These are phyloP conservation scores for Botrytis tulipae DNA, from an alignment of 2,329 filamentous ascomycete genomes.

Conservation along the genomic window DNA sequence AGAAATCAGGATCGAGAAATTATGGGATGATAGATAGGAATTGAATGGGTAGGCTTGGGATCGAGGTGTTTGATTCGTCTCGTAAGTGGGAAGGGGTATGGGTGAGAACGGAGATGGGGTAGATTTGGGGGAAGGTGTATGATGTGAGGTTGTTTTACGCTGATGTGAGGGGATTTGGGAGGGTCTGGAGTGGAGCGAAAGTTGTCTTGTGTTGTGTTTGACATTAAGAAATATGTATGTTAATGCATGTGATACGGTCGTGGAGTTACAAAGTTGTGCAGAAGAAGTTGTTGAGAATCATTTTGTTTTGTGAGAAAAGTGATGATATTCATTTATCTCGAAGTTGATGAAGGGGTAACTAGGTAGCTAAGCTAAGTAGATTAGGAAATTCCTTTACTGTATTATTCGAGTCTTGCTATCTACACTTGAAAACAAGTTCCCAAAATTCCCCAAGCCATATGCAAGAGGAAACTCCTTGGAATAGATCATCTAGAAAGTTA, in stretches of 20 bases:
- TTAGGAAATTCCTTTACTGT: not conserved
- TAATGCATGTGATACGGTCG: not conserved
- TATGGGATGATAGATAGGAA: not conserved
- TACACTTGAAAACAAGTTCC: not conserved
- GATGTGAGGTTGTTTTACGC: not conserved
- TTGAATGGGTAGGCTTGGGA: not conserved
- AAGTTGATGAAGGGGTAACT: not conserved
- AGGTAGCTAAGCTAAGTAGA: not conserved
- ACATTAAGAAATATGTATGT: not conserved
- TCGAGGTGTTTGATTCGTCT: not conserved
- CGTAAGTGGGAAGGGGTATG: not conserved
- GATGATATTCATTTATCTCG: not conserved
- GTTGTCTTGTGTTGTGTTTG: not conserved
- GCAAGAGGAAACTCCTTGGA: not conserved
- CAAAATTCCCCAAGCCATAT: not conserved
- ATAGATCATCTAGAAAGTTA: too few relatives aligned
- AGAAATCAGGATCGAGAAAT: not conserved
- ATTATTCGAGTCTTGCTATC: not conserved
- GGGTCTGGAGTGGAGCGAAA: not conserved
- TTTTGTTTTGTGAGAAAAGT: constrained; percentile 4
- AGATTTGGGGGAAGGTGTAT: not conserved
- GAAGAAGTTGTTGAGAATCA: not conserved
- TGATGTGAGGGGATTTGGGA: not conserved
- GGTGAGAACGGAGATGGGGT: not conserved
- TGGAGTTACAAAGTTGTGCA: not conserved